A percentile compares a stretch with the other conserved stretches of the same genome.
phyloP scores from a whole-genome alignment of 2,329 filamentous ascomycete genomes.

The Diaporthe ampelina region DNA sequence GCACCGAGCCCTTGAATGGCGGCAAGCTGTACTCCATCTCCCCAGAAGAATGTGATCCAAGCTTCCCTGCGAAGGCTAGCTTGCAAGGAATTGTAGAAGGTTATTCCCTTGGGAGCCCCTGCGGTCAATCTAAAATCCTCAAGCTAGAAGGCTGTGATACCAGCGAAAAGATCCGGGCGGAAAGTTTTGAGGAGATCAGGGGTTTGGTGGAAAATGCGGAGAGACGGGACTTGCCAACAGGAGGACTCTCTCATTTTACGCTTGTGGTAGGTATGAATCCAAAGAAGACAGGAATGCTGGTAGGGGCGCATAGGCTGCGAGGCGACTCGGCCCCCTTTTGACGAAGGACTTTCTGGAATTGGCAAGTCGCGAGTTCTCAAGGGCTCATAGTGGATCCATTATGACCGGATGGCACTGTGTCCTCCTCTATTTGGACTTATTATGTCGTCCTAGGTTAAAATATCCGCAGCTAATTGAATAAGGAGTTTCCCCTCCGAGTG shows the following conservation, averaged over 20 bases:
- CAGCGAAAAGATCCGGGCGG: neutral
- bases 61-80: neutral
- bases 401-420: neutral
- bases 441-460: neutral
- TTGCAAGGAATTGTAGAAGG: neutral
- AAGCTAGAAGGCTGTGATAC: neutral
- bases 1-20: slow-evolving; percentile 8
- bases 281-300: neutral
- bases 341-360: slow-evolving; percentile 8
- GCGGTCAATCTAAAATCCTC: neutral
- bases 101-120: neutral
- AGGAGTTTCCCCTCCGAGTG: too few relatives aligned
- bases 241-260: neutral
- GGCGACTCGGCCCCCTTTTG: neutral
- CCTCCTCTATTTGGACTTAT: neutral
- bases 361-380: neutral
- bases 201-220: neutral
- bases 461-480: neutral
- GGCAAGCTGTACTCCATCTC: slow-evolving; percentile 8
- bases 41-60: neutral
- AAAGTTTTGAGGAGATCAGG: neutral
- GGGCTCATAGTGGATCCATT: neutral
- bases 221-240: slow-evolving; percentile 3
- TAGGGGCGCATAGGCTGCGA: neutral
- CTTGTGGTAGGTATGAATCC: neutral